Conservation (phyloP, 352 stramenopile species). For the Pythium rishiriense region DNA sequence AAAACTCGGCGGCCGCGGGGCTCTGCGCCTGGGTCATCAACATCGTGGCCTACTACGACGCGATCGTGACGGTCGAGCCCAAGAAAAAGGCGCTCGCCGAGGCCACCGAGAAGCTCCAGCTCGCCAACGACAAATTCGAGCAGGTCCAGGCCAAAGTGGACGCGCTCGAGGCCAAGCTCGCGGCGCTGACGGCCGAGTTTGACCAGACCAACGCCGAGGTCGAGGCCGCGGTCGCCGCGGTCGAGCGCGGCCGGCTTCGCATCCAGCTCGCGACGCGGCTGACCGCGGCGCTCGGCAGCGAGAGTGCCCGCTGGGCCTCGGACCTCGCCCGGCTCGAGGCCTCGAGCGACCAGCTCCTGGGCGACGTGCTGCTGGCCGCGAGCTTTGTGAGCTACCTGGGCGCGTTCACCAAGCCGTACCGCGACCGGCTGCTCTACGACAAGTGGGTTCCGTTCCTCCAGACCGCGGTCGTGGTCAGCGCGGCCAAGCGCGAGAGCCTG, state of each 20-base stretch:
- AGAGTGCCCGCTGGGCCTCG: conserved; percentile 90
- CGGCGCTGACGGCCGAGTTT: conserved; percentile 76
- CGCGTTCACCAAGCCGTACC: conserved; percentile 93
- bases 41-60: conserved; percentile 95
- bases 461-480: conserved; percentile 41
- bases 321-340: conserved; percentile 81
- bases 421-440: conserved; percentile 79
- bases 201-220: conserved; percentile 89
- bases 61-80: conserved; percentile 92
- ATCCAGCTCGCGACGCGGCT: conserved; percentile 92
- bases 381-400: conserved; percentile 94
- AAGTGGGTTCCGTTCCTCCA: conserved; percentile 90
- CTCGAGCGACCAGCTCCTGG: conserved; percentile 79
- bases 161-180: conserved; percentile 87
- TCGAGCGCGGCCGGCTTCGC: conserved; percentile 84
- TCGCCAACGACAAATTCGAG: conserved; percentile 87
- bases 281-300: conserved; percentile 89
- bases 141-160: conserved; percentile 88
- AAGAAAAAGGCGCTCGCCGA: conserved; percentile 87
- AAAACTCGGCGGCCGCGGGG: conserved; percentile 75
- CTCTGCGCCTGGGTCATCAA: conserved; percentile 87
- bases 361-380: conserved; percentile 90
- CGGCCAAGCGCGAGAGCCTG: conserved; percentile 20
- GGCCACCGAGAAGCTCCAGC: conserved; percentile 75
- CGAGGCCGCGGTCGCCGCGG: conserved; percentile 82